These are phyloP conservation scores for Omphalotus olearius DNA, from an alignment of 1,284 basidiomycete species.

Conservation along the genomic window DNA sequence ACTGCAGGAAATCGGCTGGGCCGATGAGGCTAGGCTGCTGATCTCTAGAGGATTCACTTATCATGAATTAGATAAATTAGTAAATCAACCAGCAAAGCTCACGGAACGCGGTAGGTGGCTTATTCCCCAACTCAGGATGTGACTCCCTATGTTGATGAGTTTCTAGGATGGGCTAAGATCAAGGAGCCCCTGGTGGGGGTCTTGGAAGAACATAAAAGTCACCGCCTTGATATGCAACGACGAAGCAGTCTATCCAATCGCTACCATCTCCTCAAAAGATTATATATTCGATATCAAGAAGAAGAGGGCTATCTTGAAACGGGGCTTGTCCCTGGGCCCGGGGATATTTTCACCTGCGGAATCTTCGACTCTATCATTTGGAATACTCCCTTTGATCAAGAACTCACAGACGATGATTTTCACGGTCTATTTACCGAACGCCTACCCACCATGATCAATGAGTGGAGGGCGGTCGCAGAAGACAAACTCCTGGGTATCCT, in stretches of 20 bases:
- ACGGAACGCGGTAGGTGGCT: constrained; percentile 2
- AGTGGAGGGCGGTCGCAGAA: constrained; percentile 1
- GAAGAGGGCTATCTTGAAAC: background rate
- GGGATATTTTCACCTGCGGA: background rate
- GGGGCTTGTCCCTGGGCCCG: background rate
- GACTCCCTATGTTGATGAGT: background rate
- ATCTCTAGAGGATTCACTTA: background rate
- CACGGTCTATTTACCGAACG: background rate
- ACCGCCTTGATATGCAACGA: background rate
- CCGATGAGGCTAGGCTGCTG: constrained; percentile 1
- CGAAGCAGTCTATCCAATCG: background rate
- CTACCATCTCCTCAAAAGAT: too few relatives aligned
- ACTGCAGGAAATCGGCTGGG: constrained; percentile 4
- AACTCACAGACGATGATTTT: background rate
- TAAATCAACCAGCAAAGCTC: constrained; percentile 1
- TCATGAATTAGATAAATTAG: constrained; percentile 4
- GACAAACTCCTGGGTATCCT: constrained; percentile 1
- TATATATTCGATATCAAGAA: background rate
- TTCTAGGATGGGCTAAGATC: background rate
- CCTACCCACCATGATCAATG: background rate
- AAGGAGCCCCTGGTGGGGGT: background rate
- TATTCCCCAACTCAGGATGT: background rate
- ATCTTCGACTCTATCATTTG: background rate
- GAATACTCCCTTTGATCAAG: background rate
- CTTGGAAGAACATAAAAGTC: background rate